A percentile compares a stretch with the other conserved stretches of the same genome.
Conservation (phyloP, 768 basidiomycete genomes). For the Boletus pseudo-olivaceus region DNA sequence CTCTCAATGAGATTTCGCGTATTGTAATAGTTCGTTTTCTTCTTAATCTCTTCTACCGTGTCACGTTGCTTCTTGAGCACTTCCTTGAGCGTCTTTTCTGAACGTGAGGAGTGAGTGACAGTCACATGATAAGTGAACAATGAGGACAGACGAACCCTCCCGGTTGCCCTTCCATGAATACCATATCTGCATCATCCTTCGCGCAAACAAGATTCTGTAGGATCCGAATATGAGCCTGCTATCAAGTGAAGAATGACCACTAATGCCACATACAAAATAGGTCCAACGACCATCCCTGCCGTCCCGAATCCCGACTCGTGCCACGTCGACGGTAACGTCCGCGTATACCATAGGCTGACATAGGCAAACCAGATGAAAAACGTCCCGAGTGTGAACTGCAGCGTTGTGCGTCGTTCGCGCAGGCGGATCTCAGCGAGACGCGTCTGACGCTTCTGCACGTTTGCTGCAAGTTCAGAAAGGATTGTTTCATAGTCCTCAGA, state of each 20-base stretch:
- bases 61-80: slow-evolving; percentile 75
- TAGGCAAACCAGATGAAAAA: slow-evolving; percentile 71
- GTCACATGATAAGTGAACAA: background rate
- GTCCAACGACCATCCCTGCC: slow-evolving; percentile 60
- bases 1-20: slow-evolving; percentile 87
- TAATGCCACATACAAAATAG: slow-evolving; percentile 62
- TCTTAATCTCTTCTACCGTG: slow-evolving; percentile 95
- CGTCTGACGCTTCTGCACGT: slow-evolving; percentile 71
- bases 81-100: slow-evolving; percentile 76
- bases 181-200: slow-evolving; percentile 82
- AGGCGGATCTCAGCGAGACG: slow-evolving; percentile 80
- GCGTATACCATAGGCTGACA: slow-evolving; percentile 70
- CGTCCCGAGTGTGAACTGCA: slow-evolving; percentile 76
- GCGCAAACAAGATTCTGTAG: slow-evolving; percentile 65
- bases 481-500: slow-evolving; percentile 74
- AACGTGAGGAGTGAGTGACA: background rate
- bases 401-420: slow-evolving; percentile 74
- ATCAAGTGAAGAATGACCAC: background rate
- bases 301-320: slow-evolving; percentile 35
- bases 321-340: slow-evolving; percentile 44
- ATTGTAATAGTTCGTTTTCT: slow-evolving; percentile 93
- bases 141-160: slow-evolving; percentile 52
- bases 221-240: background rate
- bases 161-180: slow-evolving; percentile 74
- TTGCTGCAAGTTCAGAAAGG: slow-evolving; percentile 59